Conservation (phyloP, 352 stramenopile species). For the Pythium aristosporum region DNA sequence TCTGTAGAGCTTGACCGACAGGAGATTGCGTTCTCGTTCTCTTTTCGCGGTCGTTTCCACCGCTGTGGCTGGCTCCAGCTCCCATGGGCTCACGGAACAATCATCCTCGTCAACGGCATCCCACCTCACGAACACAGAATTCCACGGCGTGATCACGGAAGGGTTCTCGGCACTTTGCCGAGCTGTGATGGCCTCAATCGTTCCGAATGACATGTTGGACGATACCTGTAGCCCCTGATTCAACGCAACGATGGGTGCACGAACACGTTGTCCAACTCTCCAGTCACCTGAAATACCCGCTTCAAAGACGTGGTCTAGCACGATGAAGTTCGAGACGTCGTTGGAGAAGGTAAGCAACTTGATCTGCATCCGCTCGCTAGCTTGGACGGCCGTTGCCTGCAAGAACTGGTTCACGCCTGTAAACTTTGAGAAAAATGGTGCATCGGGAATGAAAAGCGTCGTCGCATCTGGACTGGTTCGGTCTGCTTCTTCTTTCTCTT, state of each 20-base stretch:
- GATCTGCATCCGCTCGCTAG: conserved; percentile 55
- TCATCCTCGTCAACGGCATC: conserved; percentile 69
- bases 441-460: conserved; percentile 24
- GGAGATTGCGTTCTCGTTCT: conserved; percentile 34
- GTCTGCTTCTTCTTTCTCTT: conserved; percentile 34
- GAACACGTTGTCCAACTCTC: conserved; percentile 67
- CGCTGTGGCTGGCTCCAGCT: conserved; percentile 53
- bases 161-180: conserved; percentile 17
- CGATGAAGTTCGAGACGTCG: conserved; percentile 81
- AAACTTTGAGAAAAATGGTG: conserved; percentile 59
- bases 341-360: conserved; percentile 74
- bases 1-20: conserved; percentile 42
- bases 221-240: conserved; percentile 61
- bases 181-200: conserved; percentile 42
- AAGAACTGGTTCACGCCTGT: conserved; percentile 64
- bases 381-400: conserved; percentile 30
- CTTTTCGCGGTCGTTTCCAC: conserved; percentile 45
- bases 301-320: conserved; percentile 83
- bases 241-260: conserved; percentile 72
- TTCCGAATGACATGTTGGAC: conserved; percentile 62
- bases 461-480: conserved; percentile 30
- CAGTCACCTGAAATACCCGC: conserved; percentile 71
- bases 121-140: conserved; percentile 72
- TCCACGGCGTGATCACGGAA: conserved; percentile 56
- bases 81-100: conserved; percentile 75